These are phyloP conservation scores for Pichia thaimueangensis DNA, from an alignment of 805 yeast species.

Conservation along the genomic window DNA sequence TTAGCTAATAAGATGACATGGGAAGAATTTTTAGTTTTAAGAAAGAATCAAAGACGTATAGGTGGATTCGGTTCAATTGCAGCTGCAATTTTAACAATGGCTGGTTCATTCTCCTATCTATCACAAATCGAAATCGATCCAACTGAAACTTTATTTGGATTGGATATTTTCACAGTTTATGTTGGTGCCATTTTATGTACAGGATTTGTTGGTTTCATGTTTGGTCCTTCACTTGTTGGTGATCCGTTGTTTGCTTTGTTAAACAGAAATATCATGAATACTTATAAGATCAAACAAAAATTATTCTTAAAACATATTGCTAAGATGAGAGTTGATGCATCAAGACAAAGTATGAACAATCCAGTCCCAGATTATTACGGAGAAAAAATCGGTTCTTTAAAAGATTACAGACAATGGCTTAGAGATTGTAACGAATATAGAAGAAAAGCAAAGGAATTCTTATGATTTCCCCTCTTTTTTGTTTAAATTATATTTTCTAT, in stretches of 20 bases:
- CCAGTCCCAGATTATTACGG: constrained; percentile 99
- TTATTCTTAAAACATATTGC: constrained; percentile 68
- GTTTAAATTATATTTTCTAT: neutral
- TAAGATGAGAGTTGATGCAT: constrained; percentile 84
- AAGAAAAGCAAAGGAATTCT: constrained; percentile 71
- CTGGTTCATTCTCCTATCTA: constrained; percentile 64
- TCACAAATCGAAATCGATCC: constrained; percentile 83
- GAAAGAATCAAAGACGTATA: constrained; percentile 67
- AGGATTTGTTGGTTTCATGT: constrained; percentile 70
- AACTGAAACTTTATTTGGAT: constrained; percentile 80
- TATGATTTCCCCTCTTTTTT: constrained; percentile 29
- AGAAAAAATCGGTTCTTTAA: constrained; percentile 82
- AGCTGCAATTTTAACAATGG: constrained; percentile 62
- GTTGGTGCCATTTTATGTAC: constrained; percentile 67
- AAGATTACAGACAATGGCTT: constrained; percentile 90
- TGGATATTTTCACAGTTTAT: constrained; percentile 81
- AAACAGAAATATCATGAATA: constrained; percentile 39
- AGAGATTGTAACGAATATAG: constrained; percentile 90
- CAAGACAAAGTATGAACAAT: constrained; percentile 80
- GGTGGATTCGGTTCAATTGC: constrained; percentile 62
- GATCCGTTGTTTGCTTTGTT: constrained; percentile 56
- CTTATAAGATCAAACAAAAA: constrained; percentile 58
- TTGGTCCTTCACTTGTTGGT: constrained; percentile 76
- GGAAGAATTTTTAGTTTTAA: constrained; percentile 71
- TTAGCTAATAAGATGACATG: constrained; percentile 44